Conservation (phyloP, 1,284 basidiomycete genomes). For the Cystobasidiaceae sp. region DNA sequence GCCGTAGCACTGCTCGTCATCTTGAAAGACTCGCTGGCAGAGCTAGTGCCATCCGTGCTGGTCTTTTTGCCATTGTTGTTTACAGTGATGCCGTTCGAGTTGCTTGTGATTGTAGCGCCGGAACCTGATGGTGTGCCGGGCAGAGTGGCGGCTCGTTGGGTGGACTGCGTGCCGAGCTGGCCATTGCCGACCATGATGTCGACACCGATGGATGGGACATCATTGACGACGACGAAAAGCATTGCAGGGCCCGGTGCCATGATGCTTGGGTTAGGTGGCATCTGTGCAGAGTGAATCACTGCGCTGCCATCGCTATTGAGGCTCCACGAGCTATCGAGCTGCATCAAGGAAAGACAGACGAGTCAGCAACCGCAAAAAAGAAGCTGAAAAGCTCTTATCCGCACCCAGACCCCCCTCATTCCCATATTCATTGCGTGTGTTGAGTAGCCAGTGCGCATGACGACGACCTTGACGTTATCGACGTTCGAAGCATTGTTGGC, state of each 20-base stretch:
- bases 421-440: slow-evolving; percentile 47
- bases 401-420: slow-evolving; percentile 46
- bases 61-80: background rate
- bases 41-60: too few relatives aligned
- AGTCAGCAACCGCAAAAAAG: too few relatives aligned
- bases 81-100: slow-evolving; percentile 5
- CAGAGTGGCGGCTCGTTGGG: background rate
- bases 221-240: slow-evolving; percentile 71
- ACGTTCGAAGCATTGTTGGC: slow-evolving; percentile 45
- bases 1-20: too few relatives aligned
- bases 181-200: slow-evolving; percentile 75
- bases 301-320: slow-evolving; percentile 70
- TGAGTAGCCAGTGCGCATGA: slow-evolving; percentile 83
- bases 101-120: slow-evolving; percentile 16
- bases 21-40: too few relatives aligned
- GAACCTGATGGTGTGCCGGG: slow-evolving; percentile 15
- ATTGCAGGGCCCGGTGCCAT: slow-evolving; percentile 80
- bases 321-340: slow-evolving; percentile 67
- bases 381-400: too few relatives aligned
- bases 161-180: slow-evolving; percentile 62
- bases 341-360: too few relatives aligned
- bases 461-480: slow-evolving; percentile 68
- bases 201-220: slow-evolving; percentile 72
- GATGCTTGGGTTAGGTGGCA: slow-evolving; percentile 73
- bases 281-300: slow-evolving; percentile 70